These are phyloP conservation scores for Prunus salicina DNA, from an alignment of 306 rosid genomes.

Conservation along the genomic window DNA sequence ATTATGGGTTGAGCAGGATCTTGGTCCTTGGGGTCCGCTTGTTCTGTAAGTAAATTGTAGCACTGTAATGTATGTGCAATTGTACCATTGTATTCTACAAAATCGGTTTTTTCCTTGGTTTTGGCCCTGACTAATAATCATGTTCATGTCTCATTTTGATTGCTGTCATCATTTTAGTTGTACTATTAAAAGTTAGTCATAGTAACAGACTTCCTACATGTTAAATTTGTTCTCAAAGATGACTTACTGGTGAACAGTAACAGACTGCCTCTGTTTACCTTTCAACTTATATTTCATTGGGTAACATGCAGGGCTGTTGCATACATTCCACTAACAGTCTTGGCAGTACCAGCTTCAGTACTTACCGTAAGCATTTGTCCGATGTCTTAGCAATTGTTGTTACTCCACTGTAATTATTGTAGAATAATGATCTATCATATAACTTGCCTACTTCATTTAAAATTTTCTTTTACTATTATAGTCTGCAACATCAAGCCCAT, in stretches of 20 bases:
- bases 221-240: background rate
- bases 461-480: background rate
- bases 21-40: conserved; percentile 93
- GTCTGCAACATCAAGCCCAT: background rate
- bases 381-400: background rate
- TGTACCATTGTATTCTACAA: background rate
- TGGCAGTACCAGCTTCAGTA: conserved; percentile 91
- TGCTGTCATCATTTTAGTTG: background rate
- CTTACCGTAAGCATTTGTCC: conserved; percentile 53
- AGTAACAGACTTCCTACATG: background rate
- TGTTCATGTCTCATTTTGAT: background rate
- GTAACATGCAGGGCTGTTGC: conserved; percentile 62
- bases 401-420: background rate
- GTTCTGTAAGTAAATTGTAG: conserved; percentile 61
- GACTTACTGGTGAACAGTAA: background rate
- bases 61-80: background rate
- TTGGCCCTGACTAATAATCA: background rate
- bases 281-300: conserved; percentile 11
- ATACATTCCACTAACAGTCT: conserved; percentile 80
- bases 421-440: background rate
- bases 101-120: background rate
- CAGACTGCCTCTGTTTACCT: background rate
- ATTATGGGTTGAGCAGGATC: conserved; percentile 86
- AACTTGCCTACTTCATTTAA: background rate
- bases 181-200: background rate